These are phyloP conservation scores for Artemisia argyi DNA, from an alignment of 129 eudicot genomes.

Conservation along the genomic window DNA sequence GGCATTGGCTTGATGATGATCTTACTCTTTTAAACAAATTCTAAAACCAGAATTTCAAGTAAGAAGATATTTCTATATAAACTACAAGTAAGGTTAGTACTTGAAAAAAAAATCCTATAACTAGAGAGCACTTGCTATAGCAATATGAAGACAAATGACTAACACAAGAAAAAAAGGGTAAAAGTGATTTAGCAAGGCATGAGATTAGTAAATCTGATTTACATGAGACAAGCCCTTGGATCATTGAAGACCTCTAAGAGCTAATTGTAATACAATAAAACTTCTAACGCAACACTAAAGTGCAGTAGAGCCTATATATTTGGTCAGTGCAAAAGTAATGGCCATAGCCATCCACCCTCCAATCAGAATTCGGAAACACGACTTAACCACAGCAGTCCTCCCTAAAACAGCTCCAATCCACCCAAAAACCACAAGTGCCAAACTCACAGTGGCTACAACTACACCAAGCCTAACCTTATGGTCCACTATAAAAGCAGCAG, in stretches of 20 bases:
- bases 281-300: conserved; percentile 2
- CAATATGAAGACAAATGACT: neutral
- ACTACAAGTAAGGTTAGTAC: no score
- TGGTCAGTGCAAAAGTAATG: conserved; percentile 32
- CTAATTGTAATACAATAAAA: neutral
- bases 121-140: no score
- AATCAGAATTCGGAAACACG: conserved; percentile 26
- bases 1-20: no score
- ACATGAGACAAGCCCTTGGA: neutral
- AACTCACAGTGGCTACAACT: conserved; percentile 36
- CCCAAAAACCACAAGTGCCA: conserved; percentile 30
- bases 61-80: no score
- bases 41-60: no score
- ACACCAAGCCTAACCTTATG: conserved; percentile 32
- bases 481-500: conserved; percentile 32
- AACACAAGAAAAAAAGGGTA: neutral
- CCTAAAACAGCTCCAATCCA: conserved; percentile 33
- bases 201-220: neutral
- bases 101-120: no score
- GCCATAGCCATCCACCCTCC: conserved; percentile 47
- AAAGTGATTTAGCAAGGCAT: neutral
- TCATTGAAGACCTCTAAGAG: neutral
- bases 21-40: no score
- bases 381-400: conserved; percentile 21
- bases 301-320: conserved; percentile 26